These are phyloP conservation scores for Immersiella caudata DNA, from an alignment of 495 filamentous ascomycete genomes.

Conservation along the genomic window DNA sequence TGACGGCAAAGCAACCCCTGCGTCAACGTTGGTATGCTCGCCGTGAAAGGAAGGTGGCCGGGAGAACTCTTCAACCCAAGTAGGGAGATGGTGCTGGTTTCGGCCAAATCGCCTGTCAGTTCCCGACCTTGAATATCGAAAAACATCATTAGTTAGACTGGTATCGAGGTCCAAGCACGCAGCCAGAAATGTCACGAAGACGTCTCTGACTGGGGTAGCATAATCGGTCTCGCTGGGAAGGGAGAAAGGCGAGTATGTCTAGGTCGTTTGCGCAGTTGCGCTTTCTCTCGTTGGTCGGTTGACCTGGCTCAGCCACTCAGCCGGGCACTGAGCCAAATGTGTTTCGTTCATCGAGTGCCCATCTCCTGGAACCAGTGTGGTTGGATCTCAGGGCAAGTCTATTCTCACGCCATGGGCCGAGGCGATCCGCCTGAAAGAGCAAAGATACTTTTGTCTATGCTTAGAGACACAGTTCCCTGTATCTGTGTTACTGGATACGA, in stretches of 20 bases:
- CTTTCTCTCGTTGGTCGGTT: no score
- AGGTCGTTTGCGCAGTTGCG: no score
- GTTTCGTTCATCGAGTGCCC: no score
- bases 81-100: neutral
- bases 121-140: neutral
- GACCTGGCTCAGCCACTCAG: no score
- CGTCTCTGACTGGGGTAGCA: neutral
- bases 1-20: neutral
- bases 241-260: neutral
- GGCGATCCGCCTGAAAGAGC: neutral
- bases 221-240: neutral
- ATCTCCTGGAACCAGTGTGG: no score
- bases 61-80: neutral
- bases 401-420: neutral
- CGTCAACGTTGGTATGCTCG: no score
- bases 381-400: neutral
- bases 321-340: no score
- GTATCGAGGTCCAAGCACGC: neutral
- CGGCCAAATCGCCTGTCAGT: neutral
- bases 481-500: neutral
- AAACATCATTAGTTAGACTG: neutral
- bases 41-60: no score
- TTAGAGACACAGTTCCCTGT: neutral
- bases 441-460: slow-evolving; percentile 1
- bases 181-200: neutral